Conservation (phyloP, 2,329 filamentous ascomycete genomes). For the Hypoxylon sp. region DNA sequence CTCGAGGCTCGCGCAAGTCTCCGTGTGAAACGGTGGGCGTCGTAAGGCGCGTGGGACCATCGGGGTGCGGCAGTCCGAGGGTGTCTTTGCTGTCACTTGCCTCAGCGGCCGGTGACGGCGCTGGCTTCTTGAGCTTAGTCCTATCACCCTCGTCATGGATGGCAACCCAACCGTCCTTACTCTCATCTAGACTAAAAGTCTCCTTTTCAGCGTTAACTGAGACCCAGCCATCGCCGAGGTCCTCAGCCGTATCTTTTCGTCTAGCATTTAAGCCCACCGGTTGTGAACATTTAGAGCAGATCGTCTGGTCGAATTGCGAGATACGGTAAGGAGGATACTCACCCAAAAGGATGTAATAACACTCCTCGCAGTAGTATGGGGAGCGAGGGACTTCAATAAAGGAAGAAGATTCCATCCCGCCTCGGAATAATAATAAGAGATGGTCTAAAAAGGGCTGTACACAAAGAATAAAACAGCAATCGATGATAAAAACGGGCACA, state of each 20-base stretch:
- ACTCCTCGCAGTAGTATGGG: not conserved
- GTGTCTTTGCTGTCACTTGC: too few relatives aligned
- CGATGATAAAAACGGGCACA: not conserved
- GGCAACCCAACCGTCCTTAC: too few relatives aligned
- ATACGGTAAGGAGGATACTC: not conserved
- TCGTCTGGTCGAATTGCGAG: not conserved
- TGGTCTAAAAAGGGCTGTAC: not conserved
- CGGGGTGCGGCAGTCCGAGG: too few relatives aligned
- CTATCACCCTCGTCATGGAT: not conserved
- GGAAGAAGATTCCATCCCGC: slow-evolving; percentile 3
- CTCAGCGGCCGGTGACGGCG: too few relatives aligned
- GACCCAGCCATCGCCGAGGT: not conserved
- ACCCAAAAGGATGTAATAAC: not conserved
- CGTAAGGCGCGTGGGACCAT: too few relatives aligned
- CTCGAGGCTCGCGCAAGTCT: not conserved
- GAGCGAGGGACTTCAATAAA: not conserved
- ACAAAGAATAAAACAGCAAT: not conserved
- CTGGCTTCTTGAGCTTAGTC: too few relatives aligned
- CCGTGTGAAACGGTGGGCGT: too few relatives aligned
- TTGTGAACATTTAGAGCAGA: not conserved
- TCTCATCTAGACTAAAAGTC: too few relatives aligned
- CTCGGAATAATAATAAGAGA: not conserved
- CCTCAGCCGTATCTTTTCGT: not conserved
- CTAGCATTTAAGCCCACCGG: not conserved
- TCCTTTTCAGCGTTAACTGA: not conserved